phyloP scores from a whole-genome alignment of 2,329 filamentous ascomycete genomes.

The Colletotrichum chlorophyti region DNA sequence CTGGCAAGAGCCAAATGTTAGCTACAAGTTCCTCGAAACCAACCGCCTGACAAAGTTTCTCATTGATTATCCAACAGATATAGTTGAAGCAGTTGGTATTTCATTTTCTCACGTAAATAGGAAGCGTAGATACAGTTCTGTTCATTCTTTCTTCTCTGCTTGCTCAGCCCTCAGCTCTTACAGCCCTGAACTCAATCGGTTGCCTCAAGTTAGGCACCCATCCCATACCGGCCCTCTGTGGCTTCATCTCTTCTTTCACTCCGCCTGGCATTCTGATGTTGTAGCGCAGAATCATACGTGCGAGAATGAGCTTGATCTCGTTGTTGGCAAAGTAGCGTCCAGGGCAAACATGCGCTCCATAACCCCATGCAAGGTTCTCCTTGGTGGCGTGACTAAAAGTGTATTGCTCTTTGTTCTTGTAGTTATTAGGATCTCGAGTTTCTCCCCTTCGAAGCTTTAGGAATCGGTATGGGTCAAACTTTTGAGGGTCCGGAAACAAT shows the following conservation, averaged over 20 bases:
- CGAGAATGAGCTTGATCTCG: conserved; percentile 42
- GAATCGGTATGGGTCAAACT: conserved; percentile 4
- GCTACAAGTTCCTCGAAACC: no score
- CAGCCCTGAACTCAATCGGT: conserved; percentile 1
- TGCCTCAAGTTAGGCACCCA: neutral
- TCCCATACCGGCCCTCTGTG: conserved; percentile 5
- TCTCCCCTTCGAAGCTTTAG: conserved; percentile 10
- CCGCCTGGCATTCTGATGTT: conserved; percentile 30
- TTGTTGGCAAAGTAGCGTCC: conserved; percentile 45
- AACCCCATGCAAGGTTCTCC: conserved; percentile 39
- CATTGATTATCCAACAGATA: conserved; percentile 2
- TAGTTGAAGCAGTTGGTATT: neutral
- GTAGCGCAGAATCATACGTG: conserved; percentile 39
- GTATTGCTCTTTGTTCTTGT: conserved; percentile 31
- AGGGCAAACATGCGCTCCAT: conserved; percentile 44
- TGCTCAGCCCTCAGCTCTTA: neutral
- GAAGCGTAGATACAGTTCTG: neutral
- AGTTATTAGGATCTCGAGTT: neutral
- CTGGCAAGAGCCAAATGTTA: no score
- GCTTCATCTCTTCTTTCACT: conserved; percentile 6
- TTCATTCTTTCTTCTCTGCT: neutral
- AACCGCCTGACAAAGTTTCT: no score
- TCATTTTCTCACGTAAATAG: no score
- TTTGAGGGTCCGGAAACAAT: conserved; percentile 3
- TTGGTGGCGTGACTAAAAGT: conserved; percentile 45